Evolutionary conservation across 106 monocot species (phyloP).

Genomic region (Dendrobium officinale): DNA sequence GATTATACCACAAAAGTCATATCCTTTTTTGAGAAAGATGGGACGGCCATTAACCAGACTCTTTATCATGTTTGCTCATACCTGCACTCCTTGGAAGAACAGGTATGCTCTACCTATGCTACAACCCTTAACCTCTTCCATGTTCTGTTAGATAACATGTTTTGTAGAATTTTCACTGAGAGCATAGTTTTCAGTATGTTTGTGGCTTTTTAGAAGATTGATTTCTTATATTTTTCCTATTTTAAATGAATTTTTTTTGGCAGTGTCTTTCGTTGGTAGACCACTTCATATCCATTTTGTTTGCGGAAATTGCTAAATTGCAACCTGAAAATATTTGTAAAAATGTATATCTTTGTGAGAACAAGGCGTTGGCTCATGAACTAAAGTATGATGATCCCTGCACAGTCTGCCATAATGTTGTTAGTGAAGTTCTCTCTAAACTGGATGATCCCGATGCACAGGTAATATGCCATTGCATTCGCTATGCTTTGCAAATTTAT

Average conservation of each 20-base stretch:
- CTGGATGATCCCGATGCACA: conserved; percentile 49
- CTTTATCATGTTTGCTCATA: conserved; percentile 52
- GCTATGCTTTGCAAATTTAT: background rate
- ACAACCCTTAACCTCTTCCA: background rate
- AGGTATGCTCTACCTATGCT: conserved; percentile 31
- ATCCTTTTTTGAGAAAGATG: conserved; percentile 36
- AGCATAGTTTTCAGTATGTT: background rate
- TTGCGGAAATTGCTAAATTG: conserved; percentile 29
- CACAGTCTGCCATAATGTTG: conserved; percentile 33
- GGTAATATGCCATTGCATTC: conserved; percentile 14
- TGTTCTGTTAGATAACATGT: background rate
- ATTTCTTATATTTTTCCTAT: background rate
- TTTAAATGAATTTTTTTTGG: conserved; percentile 4
- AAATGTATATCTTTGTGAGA: conserved; percentile 40
- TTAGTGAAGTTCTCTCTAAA: conserved; percentile 34
- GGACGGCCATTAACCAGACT: conserved; percentile 39
- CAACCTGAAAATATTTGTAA: conserved; percentile 42
- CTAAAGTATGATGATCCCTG: conserved; percentile 25
- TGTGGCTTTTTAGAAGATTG: background rate
- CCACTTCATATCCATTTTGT: conserved; percentile 47
- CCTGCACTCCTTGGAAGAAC: conserved; percentile 27
- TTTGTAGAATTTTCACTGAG: background rate
- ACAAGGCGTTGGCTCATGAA: conserved; percentile 2
- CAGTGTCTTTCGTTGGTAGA: conserved; percentile 56
- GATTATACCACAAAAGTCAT: conserved; percentile 38